A percentile compares a stretch with the other conserved stretches of the same genome.
Conservation (phyloP, 2,329 filamentous ascomycete species). For the Colletotrichum filicis region DNA sequence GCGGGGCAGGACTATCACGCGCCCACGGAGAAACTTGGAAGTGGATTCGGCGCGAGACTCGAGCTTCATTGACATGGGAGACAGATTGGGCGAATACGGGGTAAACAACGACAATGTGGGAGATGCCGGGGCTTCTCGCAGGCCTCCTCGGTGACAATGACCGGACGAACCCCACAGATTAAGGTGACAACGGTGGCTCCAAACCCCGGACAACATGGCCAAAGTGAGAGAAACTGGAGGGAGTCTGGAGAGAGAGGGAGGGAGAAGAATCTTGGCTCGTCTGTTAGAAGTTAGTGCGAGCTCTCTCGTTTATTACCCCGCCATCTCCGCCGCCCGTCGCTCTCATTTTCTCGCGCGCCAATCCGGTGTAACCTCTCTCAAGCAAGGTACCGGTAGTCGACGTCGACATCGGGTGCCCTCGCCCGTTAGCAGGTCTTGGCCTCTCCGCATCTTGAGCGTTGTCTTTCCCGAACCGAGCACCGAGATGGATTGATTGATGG, state of each 20-base stretch:
- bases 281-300: background rate
- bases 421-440: slow-evolving; percentile 18
- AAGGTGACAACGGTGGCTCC: background rate
- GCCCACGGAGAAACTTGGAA: slow-evolving; percentile 22
- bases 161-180: slow-evolving; percentile 22
- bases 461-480: slow-evolving; percentile 1
- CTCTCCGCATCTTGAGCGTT: slow-evolving; percentile 1
- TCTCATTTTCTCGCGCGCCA: slow-evolving; percentile 12
- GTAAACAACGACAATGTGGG: background rate
- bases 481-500: background rate
- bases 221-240: background rate
- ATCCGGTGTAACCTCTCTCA: slow-evolving; percentile 21
- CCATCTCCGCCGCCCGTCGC: background rate
- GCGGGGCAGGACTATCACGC: background rate
- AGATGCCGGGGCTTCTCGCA: background rate
- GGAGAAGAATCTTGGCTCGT: background rate
- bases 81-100: background rate
- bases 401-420: slow-evolving; percentile 9
- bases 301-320: slow-evolving; percentile 2
- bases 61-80: background rate
- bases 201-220: background rate
- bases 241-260: too few relatives aligned
- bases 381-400: slow-evolving; percentile 24
- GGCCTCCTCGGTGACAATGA: background rate
- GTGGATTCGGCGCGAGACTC: background rate